Evolutionary conservation across 2,329 filamentous ascomycete genomes (phyloP), one percentile per base, ranked within the genome.

Genomic region (Pseudodiploospora longispora): DNA sequence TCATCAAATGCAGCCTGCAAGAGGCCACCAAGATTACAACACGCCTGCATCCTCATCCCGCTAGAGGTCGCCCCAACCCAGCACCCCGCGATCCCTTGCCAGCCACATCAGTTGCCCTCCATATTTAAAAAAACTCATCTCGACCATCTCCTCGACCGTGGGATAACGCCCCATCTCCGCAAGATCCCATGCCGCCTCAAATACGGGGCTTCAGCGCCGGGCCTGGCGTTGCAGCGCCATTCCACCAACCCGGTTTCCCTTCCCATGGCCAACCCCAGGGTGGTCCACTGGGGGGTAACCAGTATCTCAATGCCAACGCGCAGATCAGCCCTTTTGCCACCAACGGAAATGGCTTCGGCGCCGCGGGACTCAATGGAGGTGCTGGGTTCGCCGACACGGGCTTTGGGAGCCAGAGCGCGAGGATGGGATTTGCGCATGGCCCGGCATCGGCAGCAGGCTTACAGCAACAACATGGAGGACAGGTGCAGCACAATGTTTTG

Each of bases 341-440:
- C 9, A 78, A 75, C 54, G 71, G 68, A 47, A 74, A 71, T 51
- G 64, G 71, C 7, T 73, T 86, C 51, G 76, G 75, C 41, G 76
- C 74, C 40, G 77, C 72, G 50, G 76, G 74, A 46, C 70, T 74
- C 67, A 72, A 70, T 52, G 77, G 67, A 44, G 76, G 67, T 50
- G 77, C 72, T 50, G 76, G 76, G 7, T 82, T 81, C 50, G 75
- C 73, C 40, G 74, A 77, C 46, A 84, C 85, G 19, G 87, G 88
- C 1, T 78, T 95, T 41, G 87, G 83, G 30, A 91, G 87, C 63
- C 87, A 94, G 63, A 88, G 87, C 50, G 88, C 87, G 47, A 82
- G 91, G 58, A 86, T 93, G 76, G 83, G 87, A 6, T 96, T 96
- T 61, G 79, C 84, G 47, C 83, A 91, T 59, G 63, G 61, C 9